Conservation (phyloP, 495 filamentous ascomycete species). For the Xylaria venustula region DNA sequence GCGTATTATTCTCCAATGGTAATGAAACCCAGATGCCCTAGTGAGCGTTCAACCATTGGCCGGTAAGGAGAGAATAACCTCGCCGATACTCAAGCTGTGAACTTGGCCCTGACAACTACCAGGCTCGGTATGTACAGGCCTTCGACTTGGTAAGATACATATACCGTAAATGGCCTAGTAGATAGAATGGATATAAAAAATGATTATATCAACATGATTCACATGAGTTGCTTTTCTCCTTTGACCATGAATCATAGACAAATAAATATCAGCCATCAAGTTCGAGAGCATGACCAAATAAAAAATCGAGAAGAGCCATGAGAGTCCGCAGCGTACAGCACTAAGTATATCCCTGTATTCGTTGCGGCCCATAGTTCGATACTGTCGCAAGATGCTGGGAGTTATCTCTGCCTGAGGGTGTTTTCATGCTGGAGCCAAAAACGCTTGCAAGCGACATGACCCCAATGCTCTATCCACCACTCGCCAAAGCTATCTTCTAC, state of each 20-base stretch:
- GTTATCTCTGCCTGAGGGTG: constrained; percentile 64
- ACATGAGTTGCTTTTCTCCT: not conserved
- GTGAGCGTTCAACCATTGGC: not conserved
- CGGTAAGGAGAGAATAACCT: not conserved
- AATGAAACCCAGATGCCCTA: not conserved
- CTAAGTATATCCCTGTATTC: not conserved
- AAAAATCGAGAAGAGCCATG: not conserved
- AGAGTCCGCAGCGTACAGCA: not conserved
- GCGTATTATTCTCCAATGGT: not conserved
- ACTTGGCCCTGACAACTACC: not conserved
- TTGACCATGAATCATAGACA: not conserved
- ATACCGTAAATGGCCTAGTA: not conserved
- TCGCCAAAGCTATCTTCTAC: constrained; percentile 90
- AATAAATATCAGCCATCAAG: not conserved
- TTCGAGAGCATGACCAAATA: not conserved
- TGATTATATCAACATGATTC: too few relatives aligned
- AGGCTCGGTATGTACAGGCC: not conserved
- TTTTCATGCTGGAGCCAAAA: constrained; percentile 81
- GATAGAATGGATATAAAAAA: too few relatives aligned
- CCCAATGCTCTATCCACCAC: constrained; percentile 94
- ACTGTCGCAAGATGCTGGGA: too few relatives aligned
- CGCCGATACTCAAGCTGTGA: not conserved
- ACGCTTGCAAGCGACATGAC: constrained; percentile 71
- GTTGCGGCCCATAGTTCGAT: not conserved
- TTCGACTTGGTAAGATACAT: not conserved